Evolutionary conservation across 2,329 filamentous ascomycete genomes (phyloP), one percentile per base, ranked within the genome.

Genomic region (Coniochaeta ligniaria): DNA sequence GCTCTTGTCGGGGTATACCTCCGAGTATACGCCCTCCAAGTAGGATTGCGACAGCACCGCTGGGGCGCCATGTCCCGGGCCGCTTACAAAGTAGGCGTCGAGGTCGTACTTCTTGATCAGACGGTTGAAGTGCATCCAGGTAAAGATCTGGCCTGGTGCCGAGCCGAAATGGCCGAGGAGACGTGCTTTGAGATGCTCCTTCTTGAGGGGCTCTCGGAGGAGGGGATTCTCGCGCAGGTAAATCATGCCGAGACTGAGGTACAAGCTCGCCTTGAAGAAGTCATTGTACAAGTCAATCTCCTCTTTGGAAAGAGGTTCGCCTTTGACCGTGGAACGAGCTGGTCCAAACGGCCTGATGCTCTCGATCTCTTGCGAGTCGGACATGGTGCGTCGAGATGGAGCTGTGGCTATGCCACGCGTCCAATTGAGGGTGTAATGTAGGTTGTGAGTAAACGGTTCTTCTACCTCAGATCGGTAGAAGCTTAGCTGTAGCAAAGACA

Each of bases 81-180:
- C 90, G 1, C 88, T 91, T 61, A 93, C 78, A 71, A 90, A 92
- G 66, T 91, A 80, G 33, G 84, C 81, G 68, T 93, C 81, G 57
- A 92, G 76, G 64, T 90, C 83, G 68, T 91, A 89, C 74, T 92
- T 92, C 73, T 89, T 91, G 79, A 92, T 91, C 62, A 92, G 76
- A 36, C 89, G 86, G 74, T 92, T 92, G 80, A 91, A 89, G 75
- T 92, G 89, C 77, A 92, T 90, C 73, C 87, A 92, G 36, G 88
- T 90, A 74, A 93, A 92, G 61, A 88, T 86, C 73, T 92, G 90
- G 16, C 89, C 90, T n/a, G 90, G 86, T 57, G 90, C 89, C 2
- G 88, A 91, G 59, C 90, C 90, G 80, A 90, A 93, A 71, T 93
- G 90, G 43, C 90, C 90, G 2, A 93, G 78, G 9, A 92, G 78